Conservation (phyloP, 2,329 filamentous ascomycete species). For the Fusarium clavum region DNA sequence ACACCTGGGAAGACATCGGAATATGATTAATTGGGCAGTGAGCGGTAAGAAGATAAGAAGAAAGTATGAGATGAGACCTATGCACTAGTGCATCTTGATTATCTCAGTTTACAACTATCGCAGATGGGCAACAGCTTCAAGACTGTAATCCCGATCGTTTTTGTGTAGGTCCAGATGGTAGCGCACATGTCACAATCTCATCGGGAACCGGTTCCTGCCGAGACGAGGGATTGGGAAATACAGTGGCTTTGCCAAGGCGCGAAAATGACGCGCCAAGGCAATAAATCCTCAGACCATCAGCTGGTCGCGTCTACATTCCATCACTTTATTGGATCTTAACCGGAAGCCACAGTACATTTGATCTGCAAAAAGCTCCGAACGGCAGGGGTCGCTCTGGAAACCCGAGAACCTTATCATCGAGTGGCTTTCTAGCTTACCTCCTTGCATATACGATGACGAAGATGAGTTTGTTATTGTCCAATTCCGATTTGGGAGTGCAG, state of each 20-base stretch:
- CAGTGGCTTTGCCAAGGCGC: not conserved
- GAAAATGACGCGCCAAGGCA: not conserved
- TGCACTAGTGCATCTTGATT: rapidly evolving
- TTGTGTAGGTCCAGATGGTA: not conserved
- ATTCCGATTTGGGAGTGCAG: not conserved
- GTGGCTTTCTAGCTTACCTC: not conserved
- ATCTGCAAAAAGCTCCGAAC: not conserved
- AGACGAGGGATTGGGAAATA: not conserved
- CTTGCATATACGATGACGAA: slow-evolving; percentile 21
- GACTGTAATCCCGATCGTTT: not conserved
- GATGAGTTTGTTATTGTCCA: slow-evolving; percentile 15
- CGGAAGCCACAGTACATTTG: slow-evolving; percentile 1
- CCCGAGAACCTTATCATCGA: slow-evolving; percentile 7
- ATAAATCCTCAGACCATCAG: not conserved
- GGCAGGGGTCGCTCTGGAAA: slow-evolving; percentile 22
- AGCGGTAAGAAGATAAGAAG: too few species aligned
- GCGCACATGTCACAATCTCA: not conserved
- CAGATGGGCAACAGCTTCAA: rapidly evolving
- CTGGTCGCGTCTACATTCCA: not conserved
- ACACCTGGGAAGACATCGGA: too few species aligned
- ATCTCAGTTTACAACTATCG: rapidly evolving
- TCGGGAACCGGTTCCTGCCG: not conserved
- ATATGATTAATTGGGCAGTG: too few species aligned
- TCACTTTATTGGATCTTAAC: not conserved
- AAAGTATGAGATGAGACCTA: rapidly evolving